Conservation (phyloP, 176 grass and related monocot species). For the Oryza coarctata region DNA sequence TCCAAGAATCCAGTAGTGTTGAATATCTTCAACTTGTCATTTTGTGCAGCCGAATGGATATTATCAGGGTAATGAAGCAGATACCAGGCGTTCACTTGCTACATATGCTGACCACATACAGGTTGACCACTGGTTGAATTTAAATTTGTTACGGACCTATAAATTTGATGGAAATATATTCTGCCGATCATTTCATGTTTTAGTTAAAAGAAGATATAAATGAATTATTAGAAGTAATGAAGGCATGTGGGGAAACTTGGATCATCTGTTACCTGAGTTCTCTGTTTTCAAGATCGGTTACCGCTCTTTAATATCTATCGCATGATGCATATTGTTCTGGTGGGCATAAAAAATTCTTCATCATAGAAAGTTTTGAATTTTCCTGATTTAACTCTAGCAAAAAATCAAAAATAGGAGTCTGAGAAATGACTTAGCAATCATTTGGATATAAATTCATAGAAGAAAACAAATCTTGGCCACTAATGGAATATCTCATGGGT, state of each 20-base stretch:
- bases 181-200: not conserved
- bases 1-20: not conserved
- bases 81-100: conserved; percentile 56
- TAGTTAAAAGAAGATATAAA: conserved; percentile 12
- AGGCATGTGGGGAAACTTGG: not conserved
- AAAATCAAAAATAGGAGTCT: not conserved
- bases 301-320: not conserved
- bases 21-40: conserved; percentile 27
- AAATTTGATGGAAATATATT: conserved; percentile 16
- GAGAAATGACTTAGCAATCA: not conserved
- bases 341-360: not conserved
- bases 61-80: conserved; percentile 76
- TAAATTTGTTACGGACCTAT: not conserved
- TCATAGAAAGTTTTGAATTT: not conserved
- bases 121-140: conserved; percentile 35
- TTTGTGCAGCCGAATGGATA: conserved; percentile 82
- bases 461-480: not conserved
- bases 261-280: not conserved
- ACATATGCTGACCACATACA: conserved; percentile 79
- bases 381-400: not conserved
- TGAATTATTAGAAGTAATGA: not conserved
- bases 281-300: not conserved
- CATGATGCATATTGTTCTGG: not conserved
- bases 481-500: not conserved
- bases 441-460: not conserved